These are phyloP conservation scores for Calycina marina DNA, from an alignment of 2,329 filamentous ascomycete genomes.

Conservation along the genomic window DNA sequence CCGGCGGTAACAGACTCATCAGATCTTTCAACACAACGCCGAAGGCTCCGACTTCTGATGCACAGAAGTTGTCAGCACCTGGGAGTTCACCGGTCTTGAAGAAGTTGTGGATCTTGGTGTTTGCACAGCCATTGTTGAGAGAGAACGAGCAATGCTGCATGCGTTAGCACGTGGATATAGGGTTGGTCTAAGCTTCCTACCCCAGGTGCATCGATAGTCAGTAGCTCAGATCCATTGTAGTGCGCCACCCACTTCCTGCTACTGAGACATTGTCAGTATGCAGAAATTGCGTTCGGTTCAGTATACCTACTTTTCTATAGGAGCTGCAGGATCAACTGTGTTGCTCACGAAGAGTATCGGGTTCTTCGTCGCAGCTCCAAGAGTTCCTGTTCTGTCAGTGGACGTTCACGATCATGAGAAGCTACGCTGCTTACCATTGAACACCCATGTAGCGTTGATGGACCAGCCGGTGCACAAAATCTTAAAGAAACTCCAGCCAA, in stretches of 20 bases:
- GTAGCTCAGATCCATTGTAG: conserved; percentile 30
- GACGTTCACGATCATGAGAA: neutral
- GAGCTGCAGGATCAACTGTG: conserved; percentile 21
- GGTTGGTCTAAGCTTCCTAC: conserved; percentile 19
- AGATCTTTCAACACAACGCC: neutral
- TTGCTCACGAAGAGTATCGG: conserved; percentile 24
- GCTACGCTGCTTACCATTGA: conserved; percentile 9
- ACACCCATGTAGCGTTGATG: conserved; percentile 14
- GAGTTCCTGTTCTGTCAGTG: conserved; percentile 12
- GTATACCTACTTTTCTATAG: conserved; percentile 13
- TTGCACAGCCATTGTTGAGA: conserved; percentile 5
- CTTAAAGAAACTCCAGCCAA: conserved; percentile 24
- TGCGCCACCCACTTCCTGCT: conserved; percentile 15
- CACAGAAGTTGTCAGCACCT: conserved; percentile 4
- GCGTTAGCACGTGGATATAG: too few species aligned
- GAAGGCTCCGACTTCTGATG: conserved; percentile 8
- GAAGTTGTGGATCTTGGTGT: conserved; percentile 6
- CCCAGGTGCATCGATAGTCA: conserved; percentile 34
- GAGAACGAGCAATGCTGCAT: conserved; percentile 4
- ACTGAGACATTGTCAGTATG: too few species aligned
- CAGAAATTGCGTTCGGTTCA: conserved; percentile 3
- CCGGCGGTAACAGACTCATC: too few species aligned
- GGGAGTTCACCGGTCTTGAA: conserved; percentile 7
- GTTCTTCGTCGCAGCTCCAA: conserved; percentile 21
- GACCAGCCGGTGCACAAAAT: conserved; percentile 21